A percentile compares a stretch with the other conserved stretches of the same genome.
Conservation (phyloP, 768 basidiomycete species). For the Leccinum broughii region DNA sequence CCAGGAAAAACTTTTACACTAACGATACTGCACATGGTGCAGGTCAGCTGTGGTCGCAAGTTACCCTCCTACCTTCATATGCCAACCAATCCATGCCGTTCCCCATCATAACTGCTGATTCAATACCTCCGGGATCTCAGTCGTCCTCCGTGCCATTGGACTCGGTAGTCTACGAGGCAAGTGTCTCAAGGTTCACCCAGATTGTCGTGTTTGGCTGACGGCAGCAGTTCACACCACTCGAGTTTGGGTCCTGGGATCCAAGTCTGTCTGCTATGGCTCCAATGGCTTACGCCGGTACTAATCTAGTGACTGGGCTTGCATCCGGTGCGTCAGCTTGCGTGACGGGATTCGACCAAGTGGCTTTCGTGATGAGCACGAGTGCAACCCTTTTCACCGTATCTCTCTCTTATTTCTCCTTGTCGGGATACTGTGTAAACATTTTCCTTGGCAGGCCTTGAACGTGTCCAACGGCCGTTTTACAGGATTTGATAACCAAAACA, state of each 20-base stretch:
- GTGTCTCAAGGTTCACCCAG: constrained; percentile 14
- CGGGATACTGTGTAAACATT: not conserved
- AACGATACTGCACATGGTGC: constrained; percentile 64
- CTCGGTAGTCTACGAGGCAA: constrained; percentile 60
- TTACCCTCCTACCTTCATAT: constrained; percentile 53
- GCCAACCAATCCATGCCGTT: constrained; percentile 55
- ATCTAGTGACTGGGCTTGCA: constrained; percentile 56
- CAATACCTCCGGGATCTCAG: constrained; percentile 48
- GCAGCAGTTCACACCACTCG: constrained; percentile 56
- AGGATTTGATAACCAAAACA: constrained; percentile 12
- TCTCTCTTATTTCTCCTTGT: not conserved
- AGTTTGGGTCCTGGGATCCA: constrained; percentile 76
- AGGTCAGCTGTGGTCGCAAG: constrained; percentile 67
- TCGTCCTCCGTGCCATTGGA: constrained; percentile 40
- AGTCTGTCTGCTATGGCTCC: constrained; percentile 69
- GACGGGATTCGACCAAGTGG: constrained; percentile 71
- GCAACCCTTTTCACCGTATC: constrained; percentile 66
- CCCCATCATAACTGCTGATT: constrained; percentile 64
- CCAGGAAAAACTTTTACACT: constrained; percentile 57
- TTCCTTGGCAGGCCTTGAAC: constrained; percentile 50
- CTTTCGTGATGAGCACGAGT: constrained; percentile 75
- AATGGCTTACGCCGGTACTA: constrained; percentile 63
- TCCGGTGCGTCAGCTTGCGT: constrained; percentile 61
- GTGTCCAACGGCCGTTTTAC: constrained; percentile 39
- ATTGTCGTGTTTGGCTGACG: not conserved